Evolutionary conservation across 164 flowering plant genomes (phyloP), one percentile per base, ranked within the genome.

Genomic region (Berberis vulgaris): DNA sequence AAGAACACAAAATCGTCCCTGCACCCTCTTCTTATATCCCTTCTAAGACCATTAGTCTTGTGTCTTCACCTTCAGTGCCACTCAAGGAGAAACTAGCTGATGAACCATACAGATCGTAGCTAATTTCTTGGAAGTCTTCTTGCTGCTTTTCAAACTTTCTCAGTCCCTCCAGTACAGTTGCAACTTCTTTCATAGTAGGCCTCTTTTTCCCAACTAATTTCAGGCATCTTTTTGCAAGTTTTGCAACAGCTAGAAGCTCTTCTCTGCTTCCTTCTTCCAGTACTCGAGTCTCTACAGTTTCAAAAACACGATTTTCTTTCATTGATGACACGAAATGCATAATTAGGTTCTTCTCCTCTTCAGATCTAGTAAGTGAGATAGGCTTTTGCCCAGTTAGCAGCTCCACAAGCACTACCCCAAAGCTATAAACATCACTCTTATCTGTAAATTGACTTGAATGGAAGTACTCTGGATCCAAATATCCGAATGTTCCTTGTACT

Each of bases 151-250:
- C 9, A 47, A 10, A 10, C 54, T 26, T 52, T 11, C 4, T 12
- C n/a, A 52, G n/a, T 26, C 54, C 54, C n/a, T 52, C 54, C 3
- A 52, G 11, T 10, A 10, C 54, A 11, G 4, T 10, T 10, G 11
- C 13, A 7, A 52, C 54, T 52, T 52, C 13, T 52, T 52, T 52
- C 54, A 52, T 52, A 1, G 54, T 52, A 4, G 54, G 54, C 54
- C 54, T 52, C 13, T 52, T 52, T 10, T 52, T 3, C 3, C 54
- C 54, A 52, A 11, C n/a, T 52, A 11, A 2, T 10, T 52, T 52
- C n/a, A 52, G 11, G n/a, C 54, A 52, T 52, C n/a, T 52, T 52
- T 52, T 52, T 52, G 54, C 54, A 52, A 52, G 54, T 52, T 52
- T 52, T 0, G 54, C 54, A 1, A 52, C 11, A 2, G 11, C 12